Percentiles rank a stretch among this genome's conserved stretches.
These are phyloP conservation scores for Aschersonia sp. DNA, from an alignment of 2,329 filamentous ascomycete genomes.

Conservation along the genomic window DNA sequence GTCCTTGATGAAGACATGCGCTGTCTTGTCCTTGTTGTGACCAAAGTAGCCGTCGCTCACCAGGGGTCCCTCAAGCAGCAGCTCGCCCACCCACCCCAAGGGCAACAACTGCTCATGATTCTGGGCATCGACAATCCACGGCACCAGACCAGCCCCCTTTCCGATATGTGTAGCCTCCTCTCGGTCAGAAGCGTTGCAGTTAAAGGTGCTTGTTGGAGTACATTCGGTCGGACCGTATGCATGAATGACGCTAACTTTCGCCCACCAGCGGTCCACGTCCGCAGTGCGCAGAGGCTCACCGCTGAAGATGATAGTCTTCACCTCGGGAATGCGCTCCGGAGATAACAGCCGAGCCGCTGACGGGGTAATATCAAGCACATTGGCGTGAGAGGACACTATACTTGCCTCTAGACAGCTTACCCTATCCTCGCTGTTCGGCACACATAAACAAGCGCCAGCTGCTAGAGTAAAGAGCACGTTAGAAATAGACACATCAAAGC, in stretches of 20 bases:
- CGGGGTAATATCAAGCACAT: conserved; percentile 1
- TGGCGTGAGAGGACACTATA: neutral
- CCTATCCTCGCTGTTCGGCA: conserved; percentile 1
- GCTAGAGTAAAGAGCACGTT: conserved; percentile 3
- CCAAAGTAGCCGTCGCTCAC: conserved; percentile 11
- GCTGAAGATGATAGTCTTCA: conserved; percentile 1
- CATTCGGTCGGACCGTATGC: conserved; percentile 4
- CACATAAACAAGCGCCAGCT: conserved; percentile 4
- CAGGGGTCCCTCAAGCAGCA: conserved; percentile 12
- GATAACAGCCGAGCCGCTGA: conserved; percentile 1
- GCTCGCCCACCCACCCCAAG: conserved; percentile 10
- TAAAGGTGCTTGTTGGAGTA: too few relatives aligned
- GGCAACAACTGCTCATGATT: conserved; percentile 7
- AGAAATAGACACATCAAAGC: conserved; percentile 3
- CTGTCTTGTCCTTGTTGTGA: conserved; percentile 8
- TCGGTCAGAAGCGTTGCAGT: neutral
- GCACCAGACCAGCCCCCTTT: neutral
- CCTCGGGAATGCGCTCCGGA: neutral
- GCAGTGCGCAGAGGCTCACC: neutral
- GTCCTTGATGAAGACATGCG: conserved; percentile 9
- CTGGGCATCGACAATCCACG: conserved; percentile 10
- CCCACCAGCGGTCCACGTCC: neutral
- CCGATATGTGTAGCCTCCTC: neutral
- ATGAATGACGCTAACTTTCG: conserved; percentile 1
- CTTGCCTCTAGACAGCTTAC: conserved; percentile 1